Conservation (phyloP, 1,139 yeast genomes). For the Insectozyma bohioensis region DNA sequence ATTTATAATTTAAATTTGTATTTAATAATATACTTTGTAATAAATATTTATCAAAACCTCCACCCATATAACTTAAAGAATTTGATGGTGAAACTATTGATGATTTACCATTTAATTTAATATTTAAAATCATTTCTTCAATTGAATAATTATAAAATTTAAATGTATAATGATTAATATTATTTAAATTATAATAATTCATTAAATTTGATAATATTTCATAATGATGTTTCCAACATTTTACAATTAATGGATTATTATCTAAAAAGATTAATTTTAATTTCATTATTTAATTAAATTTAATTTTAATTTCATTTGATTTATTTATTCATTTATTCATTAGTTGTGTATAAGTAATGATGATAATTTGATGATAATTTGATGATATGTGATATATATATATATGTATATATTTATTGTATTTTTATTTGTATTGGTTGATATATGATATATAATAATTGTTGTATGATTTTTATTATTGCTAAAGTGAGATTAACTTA, state of each 20-base stretch:
- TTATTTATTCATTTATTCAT: no score
- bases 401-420: no score
- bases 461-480: no score
- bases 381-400: no score
- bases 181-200: slow-evolving; percentile 6
- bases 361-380: no score
- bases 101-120: slow-evolving; percentile 8
- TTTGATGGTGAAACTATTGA: slow-evolving; percentile 25
- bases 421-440: no score
- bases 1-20: slow-evolving; percentile 11
- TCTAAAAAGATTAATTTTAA: slow-evolving; percentile 15
- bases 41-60: slow-evolving; percentile 26
- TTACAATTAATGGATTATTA: slow-evolving; percentile 14
- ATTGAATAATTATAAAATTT: slow-evolving; percentile 11
- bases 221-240: slow-evolving; percentile 14
- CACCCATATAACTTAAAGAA: slow-evolving; percentile 27
- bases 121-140: slow-evolving; percentile 9
- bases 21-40: slow-evolving; percentile 17
- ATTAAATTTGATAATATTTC: slow-evolving; percentile 7
- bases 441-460: no score
- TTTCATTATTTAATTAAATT: no score
- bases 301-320: no score
- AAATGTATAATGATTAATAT: slow-evolving; percentile 6
- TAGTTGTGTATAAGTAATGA: no score
- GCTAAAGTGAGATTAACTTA: no score